Percentiles rank a stretch among this genome's conserved stretches.
Conservation (phyloP, 225 moss, liverwort and hornwort genomes). For the Thuidium tamariscinum region DNA sequence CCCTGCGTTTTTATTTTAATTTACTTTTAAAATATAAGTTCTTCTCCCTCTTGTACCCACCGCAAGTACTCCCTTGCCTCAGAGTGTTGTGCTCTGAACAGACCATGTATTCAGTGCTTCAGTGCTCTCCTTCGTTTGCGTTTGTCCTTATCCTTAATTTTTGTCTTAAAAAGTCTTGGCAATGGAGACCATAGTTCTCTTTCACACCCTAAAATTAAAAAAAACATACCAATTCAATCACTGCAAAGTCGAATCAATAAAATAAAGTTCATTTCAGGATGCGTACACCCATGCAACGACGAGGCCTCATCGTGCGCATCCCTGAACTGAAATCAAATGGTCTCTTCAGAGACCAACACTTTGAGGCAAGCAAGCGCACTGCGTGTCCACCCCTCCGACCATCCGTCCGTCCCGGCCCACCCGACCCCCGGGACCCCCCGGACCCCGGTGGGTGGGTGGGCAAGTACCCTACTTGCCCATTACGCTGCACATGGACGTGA, state of each 20-base stretch:
- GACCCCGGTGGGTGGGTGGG: too few species aligned
- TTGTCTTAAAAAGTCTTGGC: too few species aligned
- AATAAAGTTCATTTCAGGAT: background rate
- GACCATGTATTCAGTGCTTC: background rate
- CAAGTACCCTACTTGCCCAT: background rate
- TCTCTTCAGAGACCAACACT: slow-evolving; percentile 4
- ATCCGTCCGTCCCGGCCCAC: too few species aligned
- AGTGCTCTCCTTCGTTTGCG: too few species aligned
- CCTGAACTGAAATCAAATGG: background rate
- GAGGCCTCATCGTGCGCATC: background rate
- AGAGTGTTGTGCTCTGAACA: background rate
- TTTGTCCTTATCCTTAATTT: background rate
- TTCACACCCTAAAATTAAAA: background rate
- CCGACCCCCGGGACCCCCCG: too few species aligned
- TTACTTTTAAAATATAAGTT: background rate
- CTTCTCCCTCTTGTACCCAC: background rate
- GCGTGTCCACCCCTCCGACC: too few species aligned
- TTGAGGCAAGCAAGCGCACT: background rate
- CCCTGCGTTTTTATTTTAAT: too few species aligned
- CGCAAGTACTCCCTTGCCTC: background rate
- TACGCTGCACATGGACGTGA: background rate
- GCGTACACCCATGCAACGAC: background rate
- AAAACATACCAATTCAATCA: background rate
- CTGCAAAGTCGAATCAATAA: background rate
- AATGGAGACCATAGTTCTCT: background rate